Evolutionary conservation across 768 basidiomycete species (phyloP).

Genomic region (Phylloporus scabripes): DNA sequence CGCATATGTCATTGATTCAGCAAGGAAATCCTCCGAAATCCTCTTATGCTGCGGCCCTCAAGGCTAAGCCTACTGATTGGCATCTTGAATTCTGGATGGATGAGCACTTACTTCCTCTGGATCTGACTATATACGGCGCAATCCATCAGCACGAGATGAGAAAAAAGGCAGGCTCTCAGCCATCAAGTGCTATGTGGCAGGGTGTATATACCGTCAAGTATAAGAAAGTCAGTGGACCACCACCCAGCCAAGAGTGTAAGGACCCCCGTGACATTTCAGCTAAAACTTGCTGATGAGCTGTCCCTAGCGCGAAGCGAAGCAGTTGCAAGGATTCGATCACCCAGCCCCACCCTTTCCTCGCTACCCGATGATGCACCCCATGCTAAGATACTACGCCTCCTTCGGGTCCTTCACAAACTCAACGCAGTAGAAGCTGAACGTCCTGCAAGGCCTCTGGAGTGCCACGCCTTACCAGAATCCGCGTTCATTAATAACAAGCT

Average conservation of each 20-base stretch:
- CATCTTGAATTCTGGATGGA: conserved; percentile 96
- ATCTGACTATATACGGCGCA: conserved; percentile 94
- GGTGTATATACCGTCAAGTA: conserved; percentile 89
- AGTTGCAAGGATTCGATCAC: conserved; percentile 51
- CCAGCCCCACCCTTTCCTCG: conserved; percentile 66
- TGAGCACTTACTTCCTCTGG: conserved; percentile 75
- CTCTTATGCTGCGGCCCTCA: conserved; percentile 93
- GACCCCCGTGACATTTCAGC: background rate
- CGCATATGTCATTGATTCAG: conserved; percentile 29
- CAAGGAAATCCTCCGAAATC: conserved; percentile 37
- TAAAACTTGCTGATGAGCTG: conserved; percentile 15
- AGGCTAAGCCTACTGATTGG: conserved; percentile 91
- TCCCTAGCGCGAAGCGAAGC: conserved; percentile 32
- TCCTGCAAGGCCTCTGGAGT: conserved; percentile 41
- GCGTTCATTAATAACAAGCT: conserved; percentile 97
- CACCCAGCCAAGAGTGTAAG: conserved; percentile 57
- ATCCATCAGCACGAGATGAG: conserved; percentile 88
- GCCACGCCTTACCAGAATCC: conserved; percentile 64
- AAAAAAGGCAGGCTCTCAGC: conserved; percentile 59
- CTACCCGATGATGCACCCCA: conserved; percentile 81
- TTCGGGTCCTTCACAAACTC: conserved; percentile 81
- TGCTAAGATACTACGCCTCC: conserved; percentile 84
- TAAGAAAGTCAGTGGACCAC: conserved; percentile 85
- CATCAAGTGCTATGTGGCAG: conserved; percentile 79
- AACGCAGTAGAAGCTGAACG: conserved; percentile 71